Percentiles rank a stretch among this genome's conserved stretches.
Evolutionary conservation across 345 rosid genomes (phyloP).

Genomic region (Ricinus communis): DNA sequence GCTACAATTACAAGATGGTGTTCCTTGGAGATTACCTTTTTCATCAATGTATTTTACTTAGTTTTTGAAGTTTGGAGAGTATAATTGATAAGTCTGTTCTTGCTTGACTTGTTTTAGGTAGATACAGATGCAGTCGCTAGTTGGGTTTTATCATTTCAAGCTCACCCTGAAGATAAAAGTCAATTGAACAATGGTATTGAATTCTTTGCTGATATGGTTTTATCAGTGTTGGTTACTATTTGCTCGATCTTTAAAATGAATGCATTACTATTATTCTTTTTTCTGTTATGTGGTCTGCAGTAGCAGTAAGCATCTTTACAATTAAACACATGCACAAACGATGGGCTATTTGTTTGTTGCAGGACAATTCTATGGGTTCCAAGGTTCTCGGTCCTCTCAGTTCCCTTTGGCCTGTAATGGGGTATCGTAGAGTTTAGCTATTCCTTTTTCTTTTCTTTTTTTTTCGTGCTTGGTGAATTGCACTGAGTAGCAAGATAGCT

Average conservation of each 20-base stretch:
- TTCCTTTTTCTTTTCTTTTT: background rate
- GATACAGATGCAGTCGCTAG: slow-evolving; percentile 56
- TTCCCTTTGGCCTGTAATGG: slow-evolving; percentile 46
- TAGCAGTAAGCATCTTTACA: background rate
- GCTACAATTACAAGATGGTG: background rate
- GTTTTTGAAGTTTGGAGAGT: background rate
- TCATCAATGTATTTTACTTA: background rate
- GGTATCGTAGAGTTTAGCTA: slow-evolving; percentile 36
- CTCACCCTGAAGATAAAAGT: slow-evolving; percentile 46
- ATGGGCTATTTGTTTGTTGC: slow-evolving; percentile 21
- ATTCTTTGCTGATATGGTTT: background rate
- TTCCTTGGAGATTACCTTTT: too few relatives aligned
- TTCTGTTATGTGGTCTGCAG: background rate
- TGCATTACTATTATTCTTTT: background rate
- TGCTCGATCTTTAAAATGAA: background rate
- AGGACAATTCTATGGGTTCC: slow-evolving; percentile 88
- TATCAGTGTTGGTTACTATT: slow-evolving; percentile 6
- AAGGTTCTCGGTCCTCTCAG: slow-evolving; percentile 75
- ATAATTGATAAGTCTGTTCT: background rate
- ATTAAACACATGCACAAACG: background rate
- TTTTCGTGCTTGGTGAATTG: background rate
- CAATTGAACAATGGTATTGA: slow-evolving; percentile 51
- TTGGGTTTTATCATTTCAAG: slow-evolving; percentile 87
- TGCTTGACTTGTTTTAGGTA: slow-evolving; percentile 40
- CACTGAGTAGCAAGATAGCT: background rate